Base-by-base conservation (phyloP, 352 stramenopile genomes). In the Phytophthora crassamura region DNA sequence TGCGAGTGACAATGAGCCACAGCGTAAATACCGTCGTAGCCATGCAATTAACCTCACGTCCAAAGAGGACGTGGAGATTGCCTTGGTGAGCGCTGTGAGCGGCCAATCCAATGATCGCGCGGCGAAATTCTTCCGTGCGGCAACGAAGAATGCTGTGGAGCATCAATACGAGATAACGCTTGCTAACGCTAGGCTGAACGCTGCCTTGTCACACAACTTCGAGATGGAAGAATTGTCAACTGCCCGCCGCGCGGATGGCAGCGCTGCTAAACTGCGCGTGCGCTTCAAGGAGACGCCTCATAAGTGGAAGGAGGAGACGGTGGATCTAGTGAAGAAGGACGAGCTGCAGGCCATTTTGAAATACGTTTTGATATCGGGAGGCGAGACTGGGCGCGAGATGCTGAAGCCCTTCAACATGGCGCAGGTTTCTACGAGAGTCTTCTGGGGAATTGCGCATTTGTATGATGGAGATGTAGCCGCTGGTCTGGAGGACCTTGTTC, bases 381-480 rank as follows among this genome's bases (percentile, higher is more conserved):
- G 85, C 9, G 88, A 94, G 51, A 91, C 84, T 25, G 86, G 86
- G 2, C 75, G 73, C 16, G 88, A 96, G 55, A 95, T 95, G 88
- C 82, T 96, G 53, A 96, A 96, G 72, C 86, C 86, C 7, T 96
- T 96, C 57, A 96, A 96, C 61, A 96, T 96, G 88, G 88, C 88
- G 2, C 86, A 96, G 56, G 74, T 77, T 5, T 96, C 88, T 3
- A 85, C 86, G 6, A 75, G 88, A 63, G 85, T 95, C 14, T 96
- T 96, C 74, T 96, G 88, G 88, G 92, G 68, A 49, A 84, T 96
- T 48, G 88, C 84, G 38, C 75, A 80, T 20, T 68, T 95, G 57
- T 94, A 93, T 49, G 64, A 83, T 66, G 88, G 88, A 22, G 79
- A 94, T 55, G 70, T 96, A 10, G 88, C 73, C 25, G 67, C 54